Evolutionary conservation across 805 yeast species (phyloP).

Genomic region (Cyberlindnera sargentensis): DNA sequence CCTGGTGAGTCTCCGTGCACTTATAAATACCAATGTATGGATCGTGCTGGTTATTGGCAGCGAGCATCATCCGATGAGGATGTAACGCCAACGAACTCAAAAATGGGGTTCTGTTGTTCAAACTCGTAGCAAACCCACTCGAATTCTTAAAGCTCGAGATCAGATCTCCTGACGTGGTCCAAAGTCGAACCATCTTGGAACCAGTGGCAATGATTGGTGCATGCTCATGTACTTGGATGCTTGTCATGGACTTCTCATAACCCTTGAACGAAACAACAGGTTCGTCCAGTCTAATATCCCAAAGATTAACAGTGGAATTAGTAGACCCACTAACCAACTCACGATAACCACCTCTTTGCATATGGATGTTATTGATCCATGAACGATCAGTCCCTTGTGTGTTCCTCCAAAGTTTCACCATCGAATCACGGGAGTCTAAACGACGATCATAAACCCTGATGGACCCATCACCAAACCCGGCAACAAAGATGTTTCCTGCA

Average conservation of each 20-base stretch:
- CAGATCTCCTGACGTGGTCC: constrained; percentile 80
- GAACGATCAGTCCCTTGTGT: constrained; percentile 31
- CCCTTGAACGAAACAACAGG: constrained; percentile 66
- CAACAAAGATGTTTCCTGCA: constrained; percentile 82
- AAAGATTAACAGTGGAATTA: constrained; percentile 76
- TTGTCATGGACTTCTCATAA: constrained; percentile 41
- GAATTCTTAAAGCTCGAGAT: constrained; percentile 52
- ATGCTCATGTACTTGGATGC: constrained; percentile 87
- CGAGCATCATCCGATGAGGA: constrained; percentile 92
- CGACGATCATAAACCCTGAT: constrained; percentile 88
- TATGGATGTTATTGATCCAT: constrained; percentile 71
- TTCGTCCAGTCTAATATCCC: constrained; percentile 79
- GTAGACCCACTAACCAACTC: constrained; percentile 80
- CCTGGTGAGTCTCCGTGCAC: constrained; percentile 30
- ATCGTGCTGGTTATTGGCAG: constrained; percentile 77
- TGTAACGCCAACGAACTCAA: constrained; percentile 70
- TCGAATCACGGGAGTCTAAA: constrained; percentile 73
- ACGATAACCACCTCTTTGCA: constrained; percentile 95
- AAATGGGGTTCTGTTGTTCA: constrained; percentile 31
- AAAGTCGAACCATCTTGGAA: constrained; percentile 66
- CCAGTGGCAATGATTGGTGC: constrained; percentile 94
- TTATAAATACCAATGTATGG: constrained; percentile 58
- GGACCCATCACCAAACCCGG: constrained; percentile 90
- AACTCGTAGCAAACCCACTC: constrained; percentile 23
- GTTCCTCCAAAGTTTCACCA: constrained; percentile 79